Base-by-base conservation (phyloP, 2,329 filamentous ascomycete species). In the Sclerotinia sclerotiorum region DNA sequence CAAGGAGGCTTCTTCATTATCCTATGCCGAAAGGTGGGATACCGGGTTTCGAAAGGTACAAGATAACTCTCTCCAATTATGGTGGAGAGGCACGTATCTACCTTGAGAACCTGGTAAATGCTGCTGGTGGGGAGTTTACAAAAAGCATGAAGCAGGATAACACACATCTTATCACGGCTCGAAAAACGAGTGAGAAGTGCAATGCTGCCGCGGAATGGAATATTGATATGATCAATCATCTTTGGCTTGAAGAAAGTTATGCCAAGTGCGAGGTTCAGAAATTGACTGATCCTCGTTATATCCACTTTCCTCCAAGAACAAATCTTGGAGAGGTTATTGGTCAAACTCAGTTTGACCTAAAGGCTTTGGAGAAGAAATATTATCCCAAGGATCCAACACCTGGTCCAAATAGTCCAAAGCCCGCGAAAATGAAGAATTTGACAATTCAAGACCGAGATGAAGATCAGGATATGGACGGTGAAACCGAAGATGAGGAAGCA, bases 211-310 rank as follows among this genome's bases (percentile, higher is more conserved):
- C 88, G 70, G 95, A 98, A 80, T 99, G 95, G 95, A 90, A 90
- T 65, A 89, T 98, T 67, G 83, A 93, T 68, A 90, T 97, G 74
- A 83, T 97, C 74, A 99, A 98, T 78, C 95, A 99, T 77, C 84
- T 99, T 0, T 99, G 95, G 95, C 85, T 99, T 57, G 95, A 99
- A 79, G 95, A 99, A 77, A 96, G 93, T 79, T 99, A 98, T 77
- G 93, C 94, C 1, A 93, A 91, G 77, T 97, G 93, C 81, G 85
- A 91, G 76, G 82, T 90, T 69, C 90, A 92, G 77, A 86, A 87
- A 0, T 81, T 94, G 29, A 90, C 90, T 5, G 87, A 91, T 64
- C 83, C 85, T 11, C 89, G 90, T 71, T 99, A 97, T 77, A 92
- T 86, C 0, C 89, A 93, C 76, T 99, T 98, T 73, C 95, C 95